phyloP scores from a whole-genome alignment of 495 filamentous ascomycete species.

The Podospora bellae-mahoneyi region DNA sequence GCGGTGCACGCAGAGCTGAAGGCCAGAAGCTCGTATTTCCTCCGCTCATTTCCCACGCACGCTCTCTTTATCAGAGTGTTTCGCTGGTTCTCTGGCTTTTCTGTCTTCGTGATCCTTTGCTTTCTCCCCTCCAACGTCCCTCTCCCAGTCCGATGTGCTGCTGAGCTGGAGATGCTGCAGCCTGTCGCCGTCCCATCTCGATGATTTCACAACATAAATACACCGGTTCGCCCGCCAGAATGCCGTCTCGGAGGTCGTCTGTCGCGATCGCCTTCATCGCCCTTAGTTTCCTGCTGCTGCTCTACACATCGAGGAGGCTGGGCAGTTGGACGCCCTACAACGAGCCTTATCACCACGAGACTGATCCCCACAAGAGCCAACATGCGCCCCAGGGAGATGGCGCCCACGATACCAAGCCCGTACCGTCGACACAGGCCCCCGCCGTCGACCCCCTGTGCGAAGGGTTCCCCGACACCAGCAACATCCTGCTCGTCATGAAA shows the following conservation, averaged over 20 bases:
- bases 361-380: constrained; percentile 23
- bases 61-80: background rate
- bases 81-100: background rate
- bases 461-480: constrained; percentile 37
- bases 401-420: constrained; percentile 4
- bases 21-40: constrained; percentile 6
- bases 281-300: constrained; percentile 29
- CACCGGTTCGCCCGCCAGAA: constrained; percentile 18
- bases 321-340: constrained; percentile 26
- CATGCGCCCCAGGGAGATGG: constrained; percentile 16
- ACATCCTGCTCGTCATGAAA: constrained; percentile 52
- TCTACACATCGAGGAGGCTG: constrained; percentile 30
- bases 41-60: constrained; percentile 1
- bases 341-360: constrained; percentile 17
- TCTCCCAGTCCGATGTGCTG: background rate
- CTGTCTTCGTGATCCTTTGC: background rate
- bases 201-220: constrained; percentile 13
- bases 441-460: constrained; percentile 29
- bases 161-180: background rate
- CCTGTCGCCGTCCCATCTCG: constrained; percentile 3
- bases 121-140: background rate
- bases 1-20: constrained; percentile 5
- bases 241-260: constrained; percentile 22
- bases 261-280: constrained; percentile 19
- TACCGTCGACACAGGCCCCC: constrained; percentile 8